A percentile compares a stretch with the other conserved stretches of the same genome.
Conservation (phyloP, 2,329 filamentous ascomycete species). For the Thielaviopsis populi region DNA sequence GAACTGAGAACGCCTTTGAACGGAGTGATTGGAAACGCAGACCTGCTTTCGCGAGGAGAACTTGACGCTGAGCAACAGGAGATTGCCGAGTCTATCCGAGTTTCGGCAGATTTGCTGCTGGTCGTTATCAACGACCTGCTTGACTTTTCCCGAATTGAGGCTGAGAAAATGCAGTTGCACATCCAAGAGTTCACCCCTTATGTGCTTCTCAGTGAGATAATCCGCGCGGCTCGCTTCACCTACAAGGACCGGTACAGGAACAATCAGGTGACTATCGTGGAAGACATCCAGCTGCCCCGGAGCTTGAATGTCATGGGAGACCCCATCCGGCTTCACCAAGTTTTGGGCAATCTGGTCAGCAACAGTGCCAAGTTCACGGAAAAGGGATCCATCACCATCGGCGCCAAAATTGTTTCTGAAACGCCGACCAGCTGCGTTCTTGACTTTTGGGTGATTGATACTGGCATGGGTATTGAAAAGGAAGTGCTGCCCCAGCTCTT, state of each 20-base stretch:
- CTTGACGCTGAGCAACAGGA: conserved; percentile 65
- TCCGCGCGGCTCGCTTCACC: conserved; percentile 50
- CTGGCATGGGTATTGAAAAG: conserved; percentile 76
- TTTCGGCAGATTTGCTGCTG: conserved; percentile 72
- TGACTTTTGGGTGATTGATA: conserved; percentile 77
- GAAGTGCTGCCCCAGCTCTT: conserved; percentile 76
- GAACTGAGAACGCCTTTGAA: conserved; percentile 72
- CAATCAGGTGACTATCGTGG: conserved; percentile 47
- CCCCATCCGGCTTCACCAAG: conserved; percentile 51
- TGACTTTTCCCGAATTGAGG: conserved; percentile 89
- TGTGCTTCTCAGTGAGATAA: conserved; percentile 52
- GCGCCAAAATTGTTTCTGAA: conserved; percentile 57
- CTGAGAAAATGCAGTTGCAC: conserved; percentile 71
- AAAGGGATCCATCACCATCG: conserved; percentile 70
- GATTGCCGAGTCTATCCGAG: conserved; percentile 73
- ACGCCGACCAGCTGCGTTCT: conserved; percentile 55
- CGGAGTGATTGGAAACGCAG: conserved; percentile 77
- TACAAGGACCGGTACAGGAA: conserved; percentile 47
- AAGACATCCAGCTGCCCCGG: conserved; percentile 59
- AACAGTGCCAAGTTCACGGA: conserved; percentile 94
- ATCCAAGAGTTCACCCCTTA: conserved; percentile 52
- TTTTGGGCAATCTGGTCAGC: conserved; percentile 68
- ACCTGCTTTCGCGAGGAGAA: conserved; percentile 62
- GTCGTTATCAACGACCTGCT: conserved; percentile 94
- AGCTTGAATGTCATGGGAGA: conserved; percentile 52